phyloP scores from a whole-genome alignment of 495 filamentous ascomycete species.

The Evernia prunastri region DNA sequence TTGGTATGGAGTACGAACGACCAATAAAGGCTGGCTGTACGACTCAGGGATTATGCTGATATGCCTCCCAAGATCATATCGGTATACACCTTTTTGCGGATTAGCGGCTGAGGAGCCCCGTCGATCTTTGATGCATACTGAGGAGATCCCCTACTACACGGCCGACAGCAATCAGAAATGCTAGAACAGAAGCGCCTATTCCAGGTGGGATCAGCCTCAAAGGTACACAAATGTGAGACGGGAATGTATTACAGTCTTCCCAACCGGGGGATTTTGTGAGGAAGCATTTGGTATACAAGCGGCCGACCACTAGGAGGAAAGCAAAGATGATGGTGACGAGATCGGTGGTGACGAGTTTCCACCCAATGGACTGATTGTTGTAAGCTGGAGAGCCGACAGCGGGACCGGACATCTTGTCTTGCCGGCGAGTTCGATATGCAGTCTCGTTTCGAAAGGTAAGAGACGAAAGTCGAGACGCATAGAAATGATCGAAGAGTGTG shows the following conservation, averaged over 20 bases:
- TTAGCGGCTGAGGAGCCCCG: neutral
- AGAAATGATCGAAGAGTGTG: neutral
- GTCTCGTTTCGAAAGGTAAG: neutral
- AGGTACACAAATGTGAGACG: too few species aligned
- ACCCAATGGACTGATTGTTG: neutral
- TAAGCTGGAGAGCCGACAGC: neutral
- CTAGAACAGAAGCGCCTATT: neutral
- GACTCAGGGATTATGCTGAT: neutral
- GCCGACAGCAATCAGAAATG: neutral
- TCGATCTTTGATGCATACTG: neutral
- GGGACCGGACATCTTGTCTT: neutral
- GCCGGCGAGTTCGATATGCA: neutral
- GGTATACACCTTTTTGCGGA: neutral
- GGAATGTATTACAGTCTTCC: slow-evolving; percentile 7
- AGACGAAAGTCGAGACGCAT: neutral
- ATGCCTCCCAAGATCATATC: slow-evolving; percentile 1
- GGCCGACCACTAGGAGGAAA: neutral
- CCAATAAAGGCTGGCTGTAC: neutral
- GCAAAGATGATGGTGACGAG: neutral
- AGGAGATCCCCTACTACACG: neutral
- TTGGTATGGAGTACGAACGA: neutral
- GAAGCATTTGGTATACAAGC: slow-evolving; percentile 3
- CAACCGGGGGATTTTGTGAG: slow-evolving; percentile 10
- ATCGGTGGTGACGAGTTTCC: neutral
- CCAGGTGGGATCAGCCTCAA: neutral